phyloP scores from a whole-genome alignment of 2,329 filamentous ascomycete species.

The Arthrinium phaeospermum region DNA sequence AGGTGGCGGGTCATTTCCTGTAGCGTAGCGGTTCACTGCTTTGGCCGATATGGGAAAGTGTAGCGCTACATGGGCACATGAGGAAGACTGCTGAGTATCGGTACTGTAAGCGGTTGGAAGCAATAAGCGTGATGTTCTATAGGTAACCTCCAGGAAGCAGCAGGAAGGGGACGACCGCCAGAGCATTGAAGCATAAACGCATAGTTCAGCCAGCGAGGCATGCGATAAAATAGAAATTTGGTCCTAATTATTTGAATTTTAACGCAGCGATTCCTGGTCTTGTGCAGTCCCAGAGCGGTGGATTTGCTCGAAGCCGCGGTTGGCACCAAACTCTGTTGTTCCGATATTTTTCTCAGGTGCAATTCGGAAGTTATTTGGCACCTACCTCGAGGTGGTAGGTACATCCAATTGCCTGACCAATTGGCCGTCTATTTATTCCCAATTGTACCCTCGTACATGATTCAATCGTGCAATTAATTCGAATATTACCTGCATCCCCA shows the following conservation, averaged over 20 bases:
- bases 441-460: slow-evolving; percentile 1
- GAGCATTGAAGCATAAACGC: not conserved
- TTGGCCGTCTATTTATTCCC: not conserved
- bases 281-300: not conserved
- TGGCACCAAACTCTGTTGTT: not conserved
- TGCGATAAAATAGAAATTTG: not conserved
- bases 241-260: not conserved
- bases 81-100: not conserved
- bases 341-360: not conserved
- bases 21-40: not conserved
- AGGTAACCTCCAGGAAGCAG: not conserved
- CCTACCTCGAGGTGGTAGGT: not conserved
- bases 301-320: slow-evolving; percentile 7
- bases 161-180: not conserved
- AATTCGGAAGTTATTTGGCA: not conserved
- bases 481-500: not conserved
- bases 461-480: not conserved
- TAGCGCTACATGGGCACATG: not conserved
- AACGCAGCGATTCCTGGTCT: not conserved
- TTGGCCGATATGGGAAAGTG: not conserved
- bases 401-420: not conserved
- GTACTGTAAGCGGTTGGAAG: not conserved
- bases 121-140: not conserved
- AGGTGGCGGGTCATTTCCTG: slow-evolving; percentile 9
- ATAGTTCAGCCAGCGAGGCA: not conserved